Evolutionary conservation across 352 stramenopile genomes (phyloP), one percentile per base, ranked within the genome.

Genomic region (Pythium plurisporium): DNA sequence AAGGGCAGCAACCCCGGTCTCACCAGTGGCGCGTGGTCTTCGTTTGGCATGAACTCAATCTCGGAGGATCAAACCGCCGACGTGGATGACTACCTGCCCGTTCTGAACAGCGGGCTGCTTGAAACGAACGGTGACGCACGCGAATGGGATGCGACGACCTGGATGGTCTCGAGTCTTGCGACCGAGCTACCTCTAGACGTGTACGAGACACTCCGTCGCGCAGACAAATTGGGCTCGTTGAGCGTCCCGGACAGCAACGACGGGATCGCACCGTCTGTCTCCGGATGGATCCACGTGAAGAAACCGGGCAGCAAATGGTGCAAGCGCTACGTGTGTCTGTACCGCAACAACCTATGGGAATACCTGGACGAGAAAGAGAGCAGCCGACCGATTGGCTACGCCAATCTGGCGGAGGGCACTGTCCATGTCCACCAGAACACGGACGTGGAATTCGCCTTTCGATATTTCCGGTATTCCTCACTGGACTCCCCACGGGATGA

Each of bases 321-420:
- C 56, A 85, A 79, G 43, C 73, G 83, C 2, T 93, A 73, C 43
- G 33, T 93, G 37, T 83, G 75, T 22, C 59, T 93, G 0, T 85
- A 79, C 48, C 76, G 83, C 30, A 93, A 91, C 60, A 83, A 76
- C 36, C 42, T 93, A 0, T 87, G 77, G 73, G 83, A 93, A 46
- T 91, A 87, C 52, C 52, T 90, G 23, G 78, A 89, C 60, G 73
- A 86, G 26, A 75, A 70, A 7, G 70, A 81, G 22, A 63, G 56
- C 7, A 88, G 76, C 48, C 71, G 77, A 17, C 83, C 83, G 6
- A 74, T 91, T 14, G 83, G 79, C 19, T 84, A 84, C 67, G 79
- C 77, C 25, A 93, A 93, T 64, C 53, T 93, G 46, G 82, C 72
- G 12, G 83, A 93, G 46, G 83, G 76, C 17, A 79, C 70, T 0